Conservation (phyloP, 2,329 filamentous ascomycete species). For the Colletotrichum simmondsii region DNA sequence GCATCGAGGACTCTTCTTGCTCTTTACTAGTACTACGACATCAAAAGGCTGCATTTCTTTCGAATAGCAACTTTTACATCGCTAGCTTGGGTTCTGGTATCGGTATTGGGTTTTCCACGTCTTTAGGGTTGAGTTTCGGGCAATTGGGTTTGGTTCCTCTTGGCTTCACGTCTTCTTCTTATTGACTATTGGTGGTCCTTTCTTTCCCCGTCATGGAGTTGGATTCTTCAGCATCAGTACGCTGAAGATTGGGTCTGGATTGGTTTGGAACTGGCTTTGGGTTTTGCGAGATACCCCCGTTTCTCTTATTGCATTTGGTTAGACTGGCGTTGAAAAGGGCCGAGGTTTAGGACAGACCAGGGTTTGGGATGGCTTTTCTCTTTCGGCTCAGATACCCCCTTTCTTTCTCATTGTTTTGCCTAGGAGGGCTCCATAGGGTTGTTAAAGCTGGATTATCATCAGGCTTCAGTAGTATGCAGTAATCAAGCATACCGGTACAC, state of each 20-base stretch:
- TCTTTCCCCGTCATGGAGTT: neutral
- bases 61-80: neutral
- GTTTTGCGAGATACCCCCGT: neutral
- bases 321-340: neutral
- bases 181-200: neutral
- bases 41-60: neutral
- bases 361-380: neutral
- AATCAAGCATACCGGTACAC: neutral
- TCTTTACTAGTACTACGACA: neutral
- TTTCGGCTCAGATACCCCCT: neutral
- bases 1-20: no score
- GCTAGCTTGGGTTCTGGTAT: neutral
- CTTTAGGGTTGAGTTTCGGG: neutral
- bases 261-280: neutral
- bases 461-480: neutral
- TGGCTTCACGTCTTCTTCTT: neutral
- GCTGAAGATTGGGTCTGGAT: neutral
- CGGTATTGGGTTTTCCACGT: neutral
- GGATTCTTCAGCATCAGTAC: neutral
- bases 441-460: neutral
- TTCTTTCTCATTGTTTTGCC: neutral
- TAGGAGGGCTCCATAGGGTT: neutral
- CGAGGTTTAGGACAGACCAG: neutral
- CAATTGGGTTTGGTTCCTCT: neutral
- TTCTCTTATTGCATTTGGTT: neutral